Evolutionary conservation across 495 filamentous ascomycete species (phyloP).

Genomic region (Sordaria brevicollis): DNA sequence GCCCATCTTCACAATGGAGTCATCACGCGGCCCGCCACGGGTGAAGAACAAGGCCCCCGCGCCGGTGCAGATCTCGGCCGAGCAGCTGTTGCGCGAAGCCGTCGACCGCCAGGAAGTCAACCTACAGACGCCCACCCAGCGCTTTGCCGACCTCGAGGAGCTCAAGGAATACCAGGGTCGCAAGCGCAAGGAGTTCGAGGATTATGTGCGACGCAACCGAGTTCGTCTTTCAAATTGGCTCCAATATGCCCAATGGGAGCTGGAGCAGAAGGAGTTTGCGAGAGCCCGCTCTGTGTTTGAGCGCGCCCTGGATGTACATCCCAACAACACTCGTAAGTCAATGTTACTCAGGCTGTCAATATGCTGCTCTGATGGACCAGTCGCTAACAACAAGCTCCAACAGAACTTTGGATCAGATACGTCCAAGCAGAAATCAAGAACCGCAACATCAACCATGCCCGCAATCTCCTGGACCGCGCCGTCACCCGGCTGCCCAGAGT

Average conservation of each 20-base stretch:
- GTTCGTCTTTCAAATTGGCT: constrained; percentile 99
- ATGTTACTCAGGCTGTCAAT: constrained; percentile 25
- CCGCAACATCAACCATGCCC: constrained; percentile 92
- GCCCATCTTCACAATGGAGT: constrained; percentile 58
- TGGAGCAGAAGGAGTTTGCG: constrained; percentile 97
- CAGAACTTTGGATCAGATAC: constrained; percentile 61
- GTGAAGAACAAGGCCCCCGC: constrained; percentile 96
- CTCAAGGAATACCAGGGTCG: constrained; percentile 94
- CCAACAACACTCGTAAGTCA: constrained; percentile 62
- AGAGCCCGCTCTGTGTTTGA: constrained; percentile 94
- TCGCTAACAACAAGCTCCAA: background rate
- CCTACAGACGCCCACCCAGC: constrained; percentile 83
- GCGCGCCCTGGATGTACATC: constrained; percentile 83
- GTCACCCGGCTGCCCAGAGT: constrained; percentile 85
- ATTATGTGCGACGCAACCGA: constrained; percentile 91
- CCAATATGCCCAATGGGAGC: constrained; percentile 93
- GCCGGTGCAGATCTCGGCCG: constrained; percentile 82
- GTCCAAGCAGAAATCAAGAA: constrained; percentile 95
- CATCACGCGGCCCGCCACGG: constrained; percentile 82
- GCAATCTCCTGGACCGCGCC: constrained; percentile 89
- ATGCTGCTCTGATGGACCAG: background rate
- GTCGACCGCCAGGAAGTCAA: constrained; percentile 92
- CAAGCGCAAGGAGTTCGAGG: constrained; percentile 93
- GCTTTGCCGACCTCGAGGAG: constrained; percentile 94
- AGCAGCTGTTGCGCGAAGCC: constrained; percentile 94